A percentile compares a stretch with the other conserved stretches of the same genome.
Conservation (phyloP, 176 grass and related monocot species). For the Ananas comosus region DNA sequence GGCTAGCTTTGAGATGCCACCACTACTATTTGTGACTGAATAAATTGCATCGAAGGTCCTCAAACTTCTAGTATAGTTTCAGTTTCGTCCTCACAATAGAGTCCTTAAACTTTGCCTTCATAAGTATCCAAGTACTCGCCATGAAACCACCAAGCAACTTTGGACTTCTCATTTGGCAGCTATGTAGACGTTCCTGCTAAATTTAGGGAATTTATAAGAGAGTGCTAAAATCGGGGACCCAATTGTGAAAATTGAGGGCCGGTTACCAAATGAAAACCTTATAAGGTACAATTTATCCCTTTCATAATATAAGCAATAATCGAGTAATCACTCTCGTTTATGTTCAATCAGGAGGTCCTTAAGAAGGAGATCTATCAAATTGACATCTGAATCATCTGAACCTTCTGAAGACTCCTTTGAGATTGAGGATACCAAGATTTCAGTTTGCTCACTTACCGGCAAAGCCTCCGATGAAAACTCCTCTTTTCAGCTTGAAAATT, state of each 20-base stretch:
- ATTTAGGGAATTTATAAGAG: no score
- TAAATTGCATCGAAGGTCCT: conserved; percentile 4
- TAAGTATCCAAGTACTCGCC: no score
- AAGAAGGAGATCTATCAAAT: conserved; percentile 15
- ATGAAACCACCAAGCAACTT: no score
- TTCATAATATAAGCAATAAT: not conserved
- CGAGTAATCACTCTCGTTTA: not conserved
- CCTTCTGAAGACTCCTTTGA: conserved; percentile 8
- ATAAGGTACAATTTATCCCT: no score
- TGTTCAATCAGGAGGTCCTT: conserved; percentile 25
- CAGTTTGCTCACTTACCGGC: not conserved
- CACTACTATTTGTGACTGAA: not conserved
- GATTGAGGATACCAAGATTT: not conserved
- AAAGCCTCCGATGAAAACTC: conserved; percentile 3
- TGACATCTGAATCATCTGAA: conserved; percentile 19
- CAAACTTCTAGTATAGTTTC: no score
- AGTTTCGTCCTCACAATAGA: no score
- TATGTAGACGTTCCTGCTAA: no score
- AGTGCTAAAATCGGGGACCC: no score
- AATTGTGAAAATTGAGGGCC: no score
- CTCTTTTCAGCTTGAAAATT: conserved; percentile 6
- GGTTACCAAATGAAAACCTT: no score
- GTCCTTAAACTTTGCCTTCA: no score
- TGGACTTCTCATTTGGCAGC: no score
- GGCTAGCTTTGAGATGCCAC: conserved; percentile 14